Evolutionary conservation across 371 early-diverging fungal species (phyloP), one percentile per base, ranked within the genome.

Genomic region (Actinomucor elegans): DNA sequence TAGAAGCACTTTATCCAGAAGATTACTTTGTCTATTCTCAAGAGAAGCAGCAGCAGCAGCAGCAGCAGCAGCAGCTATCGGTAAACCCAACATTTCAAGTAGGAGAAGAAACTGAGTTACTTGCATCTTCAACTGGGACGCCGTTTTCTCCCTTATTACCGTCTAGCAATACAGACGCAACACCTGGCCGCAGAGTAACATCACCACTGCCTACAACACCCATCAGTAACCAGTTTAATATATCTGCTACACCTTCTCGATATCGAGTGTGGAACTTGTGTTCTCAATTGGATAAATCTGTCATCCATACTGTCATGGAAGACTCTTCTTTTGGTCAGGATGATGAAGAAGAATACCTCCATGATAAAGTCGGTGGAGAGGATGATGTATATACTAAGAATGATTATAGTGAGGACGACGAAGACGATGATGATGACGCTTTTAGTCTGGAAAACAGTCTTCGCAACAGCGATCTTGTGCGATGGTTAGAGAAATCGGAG

Each of bases 1-100:
- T 80, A 17, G 71, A 73, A 26, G 73, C 75, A 2, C 34, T 83
- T 8, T 73, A 73, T 46, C 65, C 69, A 1, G 15, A 34, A 6
- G 53, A 50, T 12, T 71, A 71, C 29, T 32, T 40, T 42, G 31
- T 32, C 6, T 37, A 28, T n/a, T n/a, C n/a, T 12, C 29, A 18
- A 14, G 8, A 24, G 0, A 18, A 5, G 8, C 38, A 38, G 15
- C 24, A 43, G 6, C n/a, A 27, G 8, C 33, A 44, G 3, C 12
- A 12, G 12, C n/a, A n/a, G n/a, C n/a, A n/a, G n/a, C n/a, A n/a
- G n/a, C n/a, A n/a, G n/a, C n/a, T n/a, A n/a, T n/a, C n/a, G n/a
- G n/a, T n/a, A n/a, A n/a, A n/a, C n/a, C n/a, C n/a, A n/a, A n/a
- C n/a, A n/a, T n/a, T n/a, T n/a, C n/a, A n/a, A 14, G 15, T 26